These are phyloP conservation scores for Angophora floribunda DNA, from an alignment of 345 rosid genomes.

Conservation along the genomic window DNA sequence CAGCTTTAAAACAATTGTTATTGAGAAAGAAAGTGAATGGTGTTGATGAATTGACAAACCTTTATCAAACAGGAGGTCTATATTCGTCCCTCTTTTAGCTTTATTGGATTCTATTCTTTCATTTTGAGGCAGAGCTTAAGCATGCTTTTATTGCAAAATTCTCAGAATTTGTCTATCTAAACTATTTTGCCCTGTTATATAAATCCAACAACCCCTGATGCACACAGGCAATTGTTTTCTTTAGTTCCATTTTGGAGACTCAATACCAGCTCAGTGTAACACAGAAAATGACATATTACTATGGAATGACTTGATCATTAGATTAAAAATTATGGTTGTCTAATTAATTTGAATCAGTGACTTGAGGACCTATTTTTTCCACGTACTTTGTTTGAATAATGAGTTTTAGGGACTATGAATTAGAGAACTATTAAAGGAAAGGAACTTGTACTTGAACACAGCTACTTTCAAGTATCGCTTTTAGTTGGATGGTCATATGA, in stretches of 20 bases:
- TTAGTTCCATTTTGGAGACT: neutral
- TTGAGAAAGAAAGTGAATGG: conserved; percentile 50
- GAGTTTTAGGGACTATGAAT: neutral
- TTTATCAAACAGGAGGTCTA: conserved; percentile 46
- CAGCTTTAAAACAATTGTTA: conserved; percentile 51
- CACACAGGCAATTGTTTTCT: neutral
- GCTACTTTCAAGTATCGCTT: neutral
- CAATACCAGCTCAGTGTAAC: neutral
- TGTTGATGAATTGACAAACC: conserved; percentile 48
- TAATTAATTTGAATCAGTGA: neutral
- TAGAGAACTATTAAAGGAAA: neutral
- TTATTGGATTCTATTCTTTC: neutral
- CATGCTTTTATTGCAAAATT: neutral
- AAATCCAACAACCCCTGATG: fast-evolving
- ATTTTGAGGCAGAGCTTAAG: neutral
- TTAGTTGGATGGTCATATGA: neutral
- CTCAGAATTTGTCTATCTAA: neutral
- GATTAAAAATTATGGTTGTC: neutral
- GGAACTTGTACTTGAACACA: neutral
- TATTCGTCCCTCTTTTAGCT: neutral
- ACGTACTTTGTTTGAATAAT: neutral
- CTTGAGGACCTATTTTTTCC: neutral
- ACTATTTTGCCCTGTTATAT: neutral
- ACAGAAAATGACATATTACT: neutral
- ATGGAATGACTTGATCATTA: neutral